phyloP scores from a whole-genome alignment of 2,329 filamentous ascomycete species.

The Talaromyces pinophilus region DNA sequence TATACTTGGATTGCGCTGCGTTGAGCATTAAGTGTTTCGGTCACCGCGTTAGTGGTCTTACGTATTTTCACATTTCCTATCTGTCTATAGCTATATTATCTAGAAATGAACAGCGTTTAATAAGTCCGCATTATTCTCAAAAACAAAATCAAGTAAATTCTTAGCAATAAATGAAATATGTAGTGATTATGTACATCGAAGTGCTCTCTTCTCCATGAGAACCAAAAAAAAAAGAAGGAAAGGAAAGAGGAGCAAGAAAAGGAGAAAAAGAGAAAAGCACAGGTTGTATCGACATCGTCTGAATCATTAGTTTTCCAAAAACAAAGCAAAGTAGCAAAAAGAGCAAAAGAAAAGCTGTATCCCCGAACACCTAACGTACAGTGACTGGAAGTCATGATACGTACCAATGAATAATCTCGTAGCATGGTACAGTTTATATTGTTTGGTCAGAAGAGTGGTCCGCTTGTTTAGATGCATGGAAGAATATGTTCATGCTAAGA shows the following conservation, averaged over 20 bases:
- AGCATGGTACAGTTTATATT: not conserved
- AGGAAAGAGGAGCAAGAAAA: not conserved
- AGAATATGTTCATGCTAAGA: constrained; percentile 80
- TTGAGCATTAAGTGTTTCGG: not conserved
- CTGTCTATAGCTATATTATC: not conserved
- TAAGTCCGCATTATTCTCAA: not conserved
- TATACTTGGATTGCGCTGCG: not conserved
- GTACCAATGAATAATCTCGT: not conserved
- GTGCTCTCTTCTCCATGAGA: not conserved
- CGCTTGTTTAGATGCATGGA: constrained; percentile 63
- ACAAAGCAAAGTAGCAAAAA: not conserved
- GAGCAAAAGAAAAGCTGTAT: not conserved
- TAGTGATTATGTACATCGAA: constrained; percentile 17
- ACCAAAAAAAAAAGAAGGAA: not conserved
- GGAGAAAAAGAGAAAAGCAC: not conserved
- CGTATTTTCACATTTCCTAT: not conserved
- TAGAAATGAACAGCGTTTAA: not conserved
- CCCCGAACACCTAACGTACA: constrained; percentile 11
- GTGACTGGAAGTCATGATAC: constrained; percentile 3
- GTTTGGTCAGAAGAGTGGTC: not conserved
- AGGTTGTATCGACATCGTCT: not conserved
- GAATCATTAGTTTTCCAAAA: constrained; percentile 6
- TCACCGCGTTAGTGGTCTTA: not conserved
- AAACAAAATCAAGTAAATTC: not conserved
- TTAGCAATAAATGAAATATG: constrained; percentile 5